These are phyloP conservation scores for Rozella allomycis DNA, from an alignment of 371 early-diverging fungal genomes.

Conservation along the genomic window DNA sequence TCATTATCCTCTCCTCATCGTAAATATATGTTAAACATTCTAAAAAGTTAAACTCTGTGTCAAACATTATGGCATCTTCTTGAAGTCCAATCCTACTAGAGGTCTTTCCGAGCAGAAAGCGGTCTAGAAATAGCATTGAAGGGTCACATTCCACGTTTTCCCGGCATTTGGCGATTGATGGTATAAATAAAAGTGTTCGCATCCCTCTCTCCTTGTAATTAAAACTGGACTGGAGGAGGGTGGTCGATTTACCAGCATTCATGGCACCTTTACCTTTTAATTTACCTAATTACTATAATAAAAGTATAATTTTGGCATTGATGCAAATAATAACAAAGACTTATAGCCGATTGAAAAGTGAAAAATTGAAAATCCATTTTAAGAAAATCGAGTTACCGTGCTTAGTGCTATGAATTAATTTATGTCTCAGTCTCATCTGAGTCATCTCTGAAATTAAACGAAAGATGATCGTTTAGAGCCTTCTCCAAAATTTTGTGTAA, in stretches of 20 bases:
- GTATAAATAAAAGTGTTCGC: neutral
- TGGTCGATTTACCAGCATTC: neutral
- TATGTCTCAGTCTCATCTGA: too few relatives aligned
- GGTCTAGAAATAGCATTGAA: too few relatives aligned
- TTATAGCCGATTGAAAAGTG: too few relatives aligned
- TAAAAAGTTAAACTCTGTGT: neutral
- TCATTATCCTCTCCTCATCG: too few relatives aligned
- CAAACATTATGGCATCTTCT: neutral
- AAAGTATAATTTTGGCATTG: slow-evolving; percentile 1
- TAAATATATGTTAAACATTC: neutral
- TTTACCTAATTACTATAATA: neutral
- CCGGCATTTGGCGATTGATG: neutral
- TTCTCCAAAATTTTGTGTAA: too few relatives aligned
- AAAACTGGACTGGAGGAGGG: neutral
- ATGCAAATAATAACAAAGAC: too few relatives aligned
- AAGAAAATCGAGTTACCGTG: too few relatives aligned
- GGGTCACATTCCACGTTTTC: neutral
- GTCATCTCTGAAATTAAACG: too few relatives aligned
- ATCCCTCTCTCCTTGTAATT: slow-evolving; percentile 1
- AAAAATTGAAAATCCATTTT: too few relatives aligned
- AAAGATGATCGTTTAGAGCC: too few relatives aligned
- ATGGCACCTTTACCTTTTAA: neutral
- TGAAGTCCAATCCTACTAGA: neutral
- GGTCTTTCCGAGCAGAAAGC: neutral
- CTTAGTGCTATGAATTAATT: too few relatives aligned